Evolutionary conservation across 495 filamentous ascomycete species (phyloP), one percentile per base, ranked within the genome.

Genomic region (Cryomyces minteri): DNA sequence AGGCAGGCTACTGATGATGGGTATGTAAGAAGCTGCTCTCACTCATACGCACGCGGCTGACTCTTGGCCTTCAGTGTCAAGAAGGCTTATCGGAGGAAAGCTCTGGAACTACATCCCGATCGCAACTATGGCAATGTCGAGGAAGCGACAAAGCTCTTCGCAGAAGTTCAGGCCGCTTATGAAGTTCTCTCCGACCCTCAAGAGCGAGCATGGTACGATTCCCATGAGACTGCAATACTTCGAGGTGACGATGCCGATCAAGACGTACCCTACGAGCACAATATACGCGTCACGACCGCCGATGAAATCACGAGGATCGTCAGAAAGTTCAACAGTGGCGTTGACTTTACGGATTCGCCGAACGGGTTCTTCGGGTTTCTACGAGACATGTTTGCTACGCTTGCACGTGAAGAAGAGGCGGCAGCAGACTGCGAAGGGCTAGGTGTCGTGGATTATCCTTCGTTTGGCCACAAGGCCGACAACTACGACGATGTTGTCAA

Each of bases 121-220:
- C 81, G 88, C 50, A 99, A 99, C 62, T 84, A 77, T 60, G 82
- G 81, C 48, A 79, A 94, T 56, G 76, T 76, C 43, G 85, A 90
- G 50, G 74, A 76, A 48, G 74, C 88, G 6, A 98, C 90, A 0
- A 67, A 64, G 48, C 75, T 78, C 14, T 99, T 99, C 58, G 86
- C 88, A 39, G 86, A 90, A 53, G 72, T 96, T 28, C 88, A 94
- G 58, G 71, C 85, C 7, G 90, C 90, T 34, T 94, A 96, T 60
- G 87, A 96, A 57, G 76, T 96, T 18, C 77, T 99, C 3, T 92
- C 87, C 11, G 92, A 99, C 59, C 77, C 84, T 6, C 88, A 96
- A 58, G 90, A 99, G 59, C 77, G 92, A 40, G 80, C 88, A 6
- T 96, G 90, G 90, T 99, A 99, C 61, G 88, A 99, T 55, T 82